phyloP scores from a whole-genome alignment of 169 alveolate genomes.

The Plasmodium yoelii region DNA sequence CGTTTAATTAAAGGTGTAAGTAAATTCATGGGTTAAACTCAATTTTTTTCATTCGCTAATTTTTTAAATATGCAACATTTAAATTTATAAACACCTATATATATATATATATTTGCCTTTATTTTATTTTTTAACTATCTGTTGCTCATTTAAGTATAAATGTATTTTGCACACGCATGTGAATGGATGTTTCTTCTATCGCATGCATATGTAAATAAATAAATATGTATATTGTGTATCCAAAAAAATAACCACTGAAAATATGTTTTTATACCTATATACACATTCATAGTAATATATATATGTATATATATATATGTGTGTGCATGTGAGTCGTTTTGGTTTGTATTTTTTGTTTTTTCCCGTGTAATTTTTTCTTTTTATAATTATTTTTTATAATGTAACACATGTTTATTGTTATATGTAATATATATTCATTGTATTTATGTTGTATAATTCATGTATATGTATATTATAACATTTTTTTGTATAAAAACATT shows the following conservation, averaged over 20 bases:
- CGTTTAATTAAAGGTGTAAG: no score
- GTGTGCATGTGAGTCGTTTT: not conserved
- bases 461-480: not conserved
- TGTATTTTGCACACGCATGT: slow-evolving; percentile 5
- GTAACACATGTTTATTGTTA: not conserved
- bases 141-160: not conserved
- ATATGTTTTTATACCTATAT: not conserved
- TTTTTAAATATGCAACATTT: not conserved
- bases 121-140: no score
- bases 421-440: not conserved
- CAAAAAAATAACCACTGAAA: slow-evolving; percentile 11
- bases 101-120: not conserved
- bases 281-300: slow-evolving; percentile 10
- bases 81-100: not conserved
- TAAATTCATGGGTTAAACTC: no score
- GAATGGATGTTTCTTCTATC: not conserved
- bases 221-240: slow-evolving; percentile 6
- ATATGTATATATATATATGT: slow-evolving; percentile 6
- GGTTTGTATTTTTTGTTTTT: slow-evolving; percentile 1
- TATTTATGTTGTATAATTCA: slow-evolving; percentile 1
- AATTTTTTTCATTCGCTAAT: not conserved
- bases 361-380: not conserved
- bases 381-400: not conserved
- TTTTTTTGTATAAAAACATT: slow-evolving; percentile 26
- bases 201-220: not conserved